These are phyloP conservation scores for Claviceps digitariae DNA, from an alignment of 2,329 filamentous ascomycete genomes.

Conservation along the genomic window DNA sequence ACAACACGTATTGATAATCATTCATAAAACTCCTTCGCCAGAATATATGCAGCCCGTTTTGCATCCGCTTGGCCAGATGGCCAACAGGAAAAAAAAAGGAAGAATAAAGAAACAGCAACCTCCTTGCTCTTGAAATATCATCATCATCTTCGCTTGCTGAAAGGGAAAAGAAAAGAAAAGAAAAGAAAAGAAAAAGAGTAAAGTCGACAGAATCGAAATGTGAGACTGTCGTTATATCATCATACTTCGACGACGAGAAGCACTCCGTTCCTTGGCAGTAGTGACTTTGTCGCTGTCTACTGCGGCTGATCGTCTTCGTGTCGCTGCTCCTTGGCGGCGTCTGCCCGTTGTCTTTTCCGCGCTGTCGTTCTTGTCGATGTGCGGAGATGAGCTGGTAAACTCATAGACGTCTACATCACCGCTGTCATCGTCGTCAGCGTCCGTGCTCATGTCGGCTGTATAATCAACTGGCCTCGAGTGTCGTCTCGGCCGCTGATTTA, in stretches of 20 bases:
- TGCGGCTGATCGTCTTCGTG: slow-evolving; percentile 26
- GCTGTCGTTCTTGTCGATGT: slow-evolving; percentile 17
- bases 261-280: slow-evolving; percentile 16
- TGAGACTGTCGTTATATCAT: slow-evolving; percentile 36
- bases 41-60: slow-evolving; percentile 11
- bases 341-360: slow-evolving; percentile 13
- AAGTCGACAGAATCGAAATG: slow-evolving; percentile 18
- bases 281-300: slow-evolving; percentile 21
- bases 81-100: not conserved
- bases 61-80: not conserved
- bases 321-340: slow-evolving; percentile 20
- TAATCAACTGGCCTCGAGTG: slow-evolving; percentile 13
- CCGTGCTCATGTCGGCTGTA: slow-evolving; percentile 1
- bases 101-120: not conserved
- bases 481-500: slow-evolving; percentile 27
- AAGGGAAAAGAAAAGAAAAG: not conserved
- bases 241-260: slow-evolving; percentile 41
- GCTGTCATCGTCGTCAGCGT: slow-evolving; percentile 2
- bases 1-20: slow-evolving; percentile 9
- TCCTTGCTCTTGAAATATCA: slow-evolving; percentile 3
- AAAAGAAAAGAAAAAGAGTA: not conserved
- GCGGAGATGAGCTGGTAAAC: slow-evolving; percentile 35
- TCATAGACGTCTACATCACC: slow-evolving; percentile 38
- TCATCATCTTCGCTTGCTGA: slow-evolving; percentile 1
- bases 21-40: slow-evolving; percentile 13